Evolutionary conservation across 257 asterid species (phyloP).

Genomic region (Orobanche coerulescens): DNA sequence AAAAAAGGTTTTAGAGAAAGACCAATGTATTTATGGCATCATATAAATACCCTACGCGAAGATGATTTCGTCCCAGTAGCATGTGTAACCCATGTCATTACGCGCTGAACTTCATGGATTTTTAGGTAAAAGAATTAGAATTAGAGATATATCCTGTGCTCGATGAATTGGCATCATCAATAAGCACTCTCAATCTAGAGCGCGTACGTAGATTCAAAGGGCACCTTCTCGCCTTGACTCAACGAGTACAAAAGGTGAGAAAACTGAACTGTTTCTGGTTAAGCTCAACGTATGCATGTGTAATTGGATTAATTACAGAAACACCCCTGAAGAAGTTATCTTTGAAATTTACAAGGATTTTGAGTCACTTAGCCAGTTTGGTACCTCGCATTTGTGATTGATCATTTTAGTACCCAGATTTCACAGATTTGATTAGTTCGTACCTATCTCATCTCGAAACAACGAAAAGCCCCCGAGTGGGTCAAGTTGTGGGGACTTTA

Average conservation of each 20-base stretch:
- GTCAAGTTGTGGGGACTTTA: too few relatives aligned
- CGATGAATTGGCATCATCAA: conserved; percentile 80
- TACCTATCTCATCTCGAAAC: too few relatives aligned
- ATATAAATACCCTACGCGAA: not conserved
- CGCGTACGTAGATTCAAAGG: conserved; percentile 97
- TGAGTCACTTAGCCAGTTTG: too few relatives aligned
- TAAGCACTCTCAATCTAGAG: conserved; percentile 89
- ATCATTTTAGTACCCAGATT: too few relatives aligned
- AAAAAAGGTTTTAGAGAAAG: not conserved
- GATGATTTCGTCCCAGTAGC: not conserved
- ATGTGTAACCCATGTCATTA: conserved; percentile 5
- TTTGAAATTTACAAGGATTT: too few relatives aligned
- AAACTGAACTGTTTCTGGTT: not conserved
- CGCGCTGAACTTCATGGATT: conserved; percentile 27
- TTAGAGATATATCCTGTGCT: conserved; percentile 85
- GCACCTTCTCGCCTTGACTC: conserved; percentile 88
- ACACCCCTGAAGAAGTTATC: not conserved
- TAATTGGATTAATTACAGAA: not conserved
- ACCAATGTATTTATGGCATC: not conserved
- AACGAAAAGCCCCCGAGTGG: too few relatives aligned
- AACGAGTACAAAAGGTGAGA: conserved; percentile 86
- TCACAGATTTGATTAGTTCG: too few relatives aligned
- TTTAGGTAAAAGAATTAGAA: conserved; percentile 87
- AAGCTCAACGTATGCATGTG: conserved; percentile 8
- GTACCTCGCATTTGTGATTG: too few relatives aligned